phyloP scores from a whole-genome alignment of 176 grass and related monocot genomes.

The Cymbopogon citratus region DNA sequence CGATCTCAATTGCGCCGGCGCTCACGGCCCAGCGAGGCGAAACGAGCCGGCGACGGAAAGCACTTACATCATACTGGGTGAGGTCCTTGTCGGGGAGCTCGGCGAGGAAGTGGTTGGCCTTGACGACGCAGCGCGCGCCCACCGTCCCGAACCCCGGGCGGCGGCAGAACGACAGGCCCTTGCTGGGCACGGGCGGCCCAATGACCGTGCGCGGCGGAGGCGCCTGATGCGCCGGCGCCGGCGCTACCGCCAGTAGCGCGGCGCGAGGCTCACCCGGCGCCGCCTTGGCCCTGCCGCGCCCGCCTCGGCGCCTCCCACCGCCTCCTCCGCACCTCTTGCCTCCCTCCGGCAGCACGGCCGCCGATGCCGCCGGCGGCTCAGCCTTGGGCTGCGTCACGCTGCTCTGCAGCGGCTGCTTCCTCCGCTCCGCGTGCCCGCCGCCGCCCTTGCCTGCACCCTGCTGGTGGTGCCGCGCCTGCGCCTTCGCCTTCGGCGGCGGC shows the following conservation, averaged over 20 bases:
- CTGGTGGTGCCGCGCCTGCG: constrained; percentile 25
- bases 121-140: constrained; percentile 71
- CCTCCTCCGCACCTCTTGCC: constrained; percentile 38
- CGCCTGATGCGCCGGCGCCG: not conserved
- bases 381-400: constrained; percentile 72
- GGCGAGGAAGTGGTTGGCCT: constrained; percentile 96
- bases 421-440: constrained; percentile 11
- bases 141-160: constrained; percentile 87
- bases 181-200: constrained; percentile 53
- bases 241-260: not conserved
- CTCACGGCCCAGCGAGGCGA: not conserved
- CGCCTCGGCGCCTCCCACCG: constrained; percentile 48
- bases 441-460: not conserved
- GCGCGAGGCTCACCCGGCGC: not conserved
- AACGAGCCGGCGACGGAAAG: not conserved
- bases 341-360: constrained; percentile 35
- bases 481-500: not conserved
- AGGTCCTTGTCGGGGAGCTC: constrained; percentile 84
- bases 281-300: constrained; percentile 42
- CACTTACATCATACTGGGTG: constrained; percentile 85
- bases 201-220: constrained; percentile 15
- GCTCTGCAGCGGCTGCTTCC: constrained; percentile 90
- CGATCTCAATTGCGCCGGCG: constrained; percentile 18
- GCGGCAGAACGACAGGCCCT: constrained; percentile 62
- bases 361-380: not conserved